Evolutionary conservation across 495 filamentous ascomycete species (phyloP).

Genomic region (Annulohypoxylon nitens): DNA sequence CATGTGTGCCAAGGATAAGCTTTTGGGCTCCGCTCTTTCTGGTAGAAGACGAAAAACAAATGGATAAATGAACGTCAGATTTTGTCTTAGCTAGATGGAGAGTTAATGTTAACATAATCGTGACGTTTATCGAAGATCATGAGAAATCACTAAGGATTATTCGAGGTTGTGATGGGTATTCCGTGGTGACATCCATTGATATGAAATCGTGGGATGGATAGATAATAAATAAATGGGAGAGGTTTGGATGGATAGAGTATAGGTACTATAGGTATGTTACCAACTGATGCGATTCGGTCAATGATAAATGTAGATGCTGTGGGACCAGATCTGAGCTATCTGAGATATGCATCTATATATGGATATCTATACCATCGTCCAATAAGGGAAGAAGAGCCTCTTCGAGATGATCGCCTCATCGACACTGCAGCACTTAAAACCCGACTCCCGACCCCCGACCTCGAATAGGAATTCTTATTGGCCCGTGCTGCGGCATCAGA

Average conservation of each 20-base stretch:
- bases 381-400: slow-evolving; percentile 18
- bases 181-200: background rate
- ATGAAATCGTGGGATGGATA: background rate
- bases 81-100: slow-evolving; percentile 15
- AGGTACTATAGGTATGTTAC: background rate
- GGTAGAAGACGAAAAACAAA: background rate
- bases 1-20: background rate
- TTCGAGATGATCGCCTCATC: slow-evolving; percentile 35
- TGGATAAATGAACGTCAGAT: background rate
- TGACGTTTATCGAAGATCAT: slow-evolving; percentile 25
- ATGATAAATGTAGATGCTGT: background rate
- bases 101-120: slow-evolving; percentile 17
- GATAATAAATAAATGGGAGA: background rate
- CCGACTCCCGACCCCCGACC: slow-evolving; percentile 40
- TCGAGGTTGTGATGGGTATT: background rate
- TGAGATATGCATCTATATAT: slow-evolving; percentile 12
- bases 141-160: background rate
- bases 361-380: slow-evolving; percentile 1
- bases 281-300: background rate
- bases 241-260: too few species aligned
- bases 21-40: background rate
- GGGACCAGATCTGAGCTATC: slow-evolving; percentile 29
- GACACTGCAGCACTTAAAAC: slow-evolving; percentile 33
- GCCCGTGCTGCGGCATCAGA: slow-evolving; percentile 44
- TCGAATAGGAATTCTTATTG: slow-evolving; percentile 31